Conservation (phyloP, 352 stramenopile species). For the Globisporangium solare region DNA sequence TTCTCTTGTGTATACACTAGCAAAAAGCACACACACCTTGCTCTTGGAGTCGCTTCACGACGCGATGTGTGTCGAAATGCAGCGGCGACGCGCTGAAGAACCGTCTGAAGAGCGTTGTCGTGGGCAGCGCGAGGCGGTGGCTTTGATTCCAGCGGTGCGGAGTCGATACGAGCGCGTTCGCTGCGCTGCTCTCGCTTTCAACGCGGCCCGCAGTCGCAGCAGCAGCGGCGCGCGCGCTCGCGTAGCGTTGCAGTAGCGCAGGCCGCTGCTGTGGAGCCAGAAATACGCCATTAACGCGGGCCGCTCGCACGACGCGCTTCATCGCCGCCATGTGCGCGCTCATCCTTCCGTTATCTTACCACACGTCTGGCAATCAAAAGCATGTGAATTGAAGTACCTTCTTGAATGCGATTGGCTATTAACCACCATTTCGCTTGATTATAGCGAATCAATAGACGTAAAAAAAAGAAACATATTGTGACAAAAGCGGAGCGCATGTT, state of each 20-base stretch:
- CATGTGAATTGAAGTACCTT: too few species aligned
- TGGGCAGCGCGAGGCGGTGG: background rate
- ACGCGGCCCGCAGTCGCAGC: background rate
- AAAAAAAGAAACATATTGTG: too few species aligned
- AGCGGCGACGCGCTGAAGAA: constrained; percentile 15
- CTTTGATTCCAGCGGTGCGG: background rate
- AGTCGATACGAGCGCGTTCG: background rate
- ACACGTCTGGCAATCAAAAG: background rate
- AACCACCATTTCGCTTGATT: too few species aligned
- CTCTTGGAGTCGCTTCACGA: constrained; percentile 69
- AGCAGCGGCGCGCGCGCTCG: background rate
- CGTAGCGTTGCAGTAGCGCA: background rate
- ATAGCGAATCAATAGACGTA: too few species aligned
- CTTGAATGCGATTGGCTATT: background rate
- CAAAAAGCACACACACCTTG: constrained; percentile 34
- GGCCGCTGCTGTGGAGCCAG: too few species aligned
- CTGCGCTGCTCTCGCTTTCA: background rate
- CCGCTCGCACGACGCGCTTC: constrained; percentile 4
- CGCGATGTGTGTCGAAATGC: constrained; percentile 44
- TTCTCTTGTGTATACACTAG: too few species aligned
- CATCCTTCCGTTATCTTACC: background rate
- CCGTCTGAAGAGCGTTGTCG: background rate
- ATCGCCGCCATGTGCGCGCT: background rate
- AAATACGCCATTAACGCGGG: background rate
- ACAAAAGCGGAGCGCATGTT: too few species aligned